Conservation (phyloP, 140 eudicot species). For the Flaveria floridana region DNA sequence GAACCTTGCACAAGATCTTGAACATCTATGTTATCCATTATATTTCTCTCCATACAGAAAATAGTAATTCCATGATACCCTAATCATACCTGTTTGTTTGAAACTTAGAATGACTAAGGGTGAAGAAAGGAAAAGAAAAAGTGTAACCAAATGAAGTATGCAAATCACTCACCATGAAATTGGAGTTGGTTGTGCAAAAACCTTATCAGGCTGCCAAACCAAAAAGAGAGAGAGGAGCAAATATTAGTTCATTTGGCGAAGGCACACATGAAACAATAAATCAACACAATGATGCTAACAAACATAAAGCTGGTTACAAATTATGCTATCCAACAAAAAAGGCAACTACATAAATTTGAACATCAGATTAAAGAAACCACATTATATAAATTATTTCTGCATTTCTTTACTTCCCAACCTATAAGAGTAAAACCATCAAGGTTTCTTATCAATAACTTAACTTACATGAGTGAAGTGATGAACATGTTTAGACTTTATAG, state of each 20-base stretch:
- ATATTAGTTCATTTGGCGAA: conserved; percentile 24
- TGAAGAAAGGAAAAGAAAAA: neutral
- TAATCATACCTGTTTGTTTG: conserved; percentile 5
- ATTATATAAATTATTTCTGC: neutral
- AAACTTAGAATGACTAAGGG: conserved; percentile 1
- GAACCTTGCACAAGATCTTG: neutral
- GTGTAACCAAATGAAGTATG: conserved; percentile 2
- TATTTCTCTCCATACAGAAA: conserved; percentile 11
- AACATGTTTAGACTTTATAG: conserved; percentile 1
- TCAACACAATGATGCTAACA: conserved; percentile 6
- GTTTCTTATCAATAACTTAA: conserved; percentile 18
- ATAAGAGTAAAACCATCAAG: conserved; percentile 17
- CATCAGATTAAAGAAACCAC: conserved; percentile 9
- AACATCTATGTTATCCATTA: conserved; percentile 11
- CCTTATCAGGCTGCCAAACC: conserved; percentile 65
- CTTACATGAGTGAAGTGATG: conserved; percentile 11
- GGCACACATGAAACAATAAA: conserved; percentile 2
- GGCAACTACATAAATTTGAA: conserved; percentile 4
- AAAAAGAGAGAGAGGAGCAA: conserved; percentile 5
- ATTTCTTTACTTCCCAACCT: conserved; percentile 4
- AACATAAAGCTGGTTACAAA: conserved; percentile 6
- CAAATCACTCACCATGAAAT: conserved; percentile 75
- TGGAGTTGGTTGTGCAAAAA: conserved; percentile 74
- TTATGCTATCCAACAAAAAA: neutral
- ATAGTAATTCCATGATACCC: conserved; percentile 12